A percentile compares a stretch with the other conserved stretches of the same genome.
Evolutionary conservation across 1,284 basidiomycete species (phyloP).

Genomic region (Leccinum pallidistipes): DNA sequence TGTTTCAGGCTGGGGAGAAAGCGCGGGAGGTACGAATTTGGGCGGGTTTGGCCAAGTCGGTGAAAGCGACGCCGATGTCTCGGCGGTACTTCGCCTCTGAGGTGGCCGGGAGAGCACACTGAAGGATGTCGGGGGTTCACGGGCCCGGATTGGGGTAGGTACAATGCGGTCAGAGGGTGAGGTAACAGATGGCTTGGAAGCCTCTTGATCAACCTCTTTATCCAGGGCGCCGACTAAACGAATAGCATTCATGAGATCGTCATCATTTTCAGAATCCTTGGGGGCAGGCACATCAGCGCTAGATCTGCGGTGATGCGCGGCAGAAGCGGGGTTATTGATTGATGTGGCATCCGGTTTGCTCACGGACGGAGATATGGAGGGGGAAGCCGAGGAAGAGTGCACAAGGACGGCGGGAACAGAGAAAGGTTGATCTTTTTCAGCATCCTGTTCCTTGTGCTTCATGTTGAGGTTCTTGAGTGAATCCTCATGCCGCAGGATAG

Average conservation of each 20-base stretch:
- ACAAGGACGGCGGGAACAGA: conserved; percentile 31
- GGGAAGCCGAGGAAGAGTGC: conserved; percentile 22
- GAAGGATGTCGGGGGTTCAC: conserved; percentile 49
- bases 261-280: conserved; percentile 22
- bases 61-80: conserved; percentile 14
- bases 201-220: conserved; percentile 18
- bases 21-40: not conserved
- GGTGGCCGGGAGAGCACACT: conserved; percentile 66
- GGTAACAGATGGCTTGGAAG: conserved; percentile 1
- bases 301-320: conserved; percentile 18
- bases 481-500: conserved; percentile 31
- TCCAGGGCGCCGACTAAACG: conserved; percentile 31
- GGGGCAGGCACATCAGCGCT: conserved; percentile 16
- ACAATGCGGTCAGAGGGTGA: conserved; percentile 41
- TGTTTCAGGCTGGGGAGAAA: conserved; percentile 16
- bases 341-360: conserved; percentile 7
- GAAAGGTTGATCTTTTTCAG: conserved; percentile 33
- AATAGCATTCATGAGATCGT: conserved; percentile 36
- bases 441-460: conserved; percentile 20
- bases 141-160: conserved; percentile 58
- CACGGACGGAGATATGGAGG: conserved; percentile 19
- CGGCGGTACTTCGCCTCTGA: conserved; percentile 30
- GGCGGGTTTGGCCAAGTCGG: conserved; percentile 7
- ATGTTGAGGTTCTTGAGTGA: conserved; percentile 22
- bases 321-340: not conserved